Conservation (phyloP, 257 asterid species). For the Penstemon davidsonii region DNA sequence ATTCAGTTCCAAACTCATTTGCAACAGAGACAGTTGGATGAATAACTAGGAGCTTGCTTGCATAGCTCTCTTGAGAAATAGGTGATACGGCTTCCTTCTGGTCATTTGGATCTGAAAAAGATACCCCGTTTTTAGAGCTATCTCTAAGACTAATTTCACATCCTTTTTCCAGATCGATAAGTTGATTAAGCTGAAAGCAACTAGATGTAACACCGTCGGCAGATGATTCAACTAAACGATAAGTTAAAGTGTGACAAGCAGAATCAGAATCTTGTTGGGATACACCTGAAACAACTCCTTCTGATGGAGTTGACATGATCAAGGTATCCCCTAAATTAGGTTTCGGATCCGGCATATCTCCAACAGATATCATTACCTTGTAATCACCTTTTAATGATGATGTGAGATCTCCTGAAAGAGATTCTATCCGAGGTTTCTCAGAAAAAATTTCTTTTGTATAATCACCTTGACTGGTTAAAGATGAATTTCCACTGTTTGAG, state of each 20-base stretch:
- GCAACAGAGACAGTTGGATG: constrained; percentile 42
- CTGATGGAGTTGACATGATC: constrained; percentile 42
- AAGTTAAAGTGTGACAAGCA: constrained; percentile 39
- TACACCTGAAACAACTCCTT: constrained; percentile 41
- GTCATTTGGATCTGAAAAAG: constrained; percentile 46
- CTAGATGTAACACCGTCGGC: constrained; percentile 57
- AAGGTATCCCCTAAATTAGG: constrained; percentile 38
- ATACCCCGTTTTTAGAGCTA: constrained; percentile 36
- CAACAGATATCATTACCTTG: constrained; percentile 38
- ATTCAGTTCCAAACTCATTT: constrained; percentile 39
- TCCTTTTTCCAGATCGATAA: constrained; percentile 33
- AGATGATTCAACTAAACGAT: constrained; percentile 77
- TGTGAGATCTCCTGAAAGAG: constrained; percentile 35
- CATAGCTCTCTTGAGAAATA: constrained; percentile 85
- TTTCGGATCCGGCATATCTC: constrained; percentile 42
- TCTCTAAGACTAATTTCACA: constrained; percentile 40
- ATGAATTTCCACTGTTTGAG: constrained; percentile 57
- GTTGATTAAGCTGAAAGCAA: constrained; percentile 49
- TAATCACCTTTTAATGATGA: constrained; percentile 32
- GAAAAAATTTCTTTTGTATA: constrained; percentile 36
- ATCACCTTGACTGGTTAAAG: constrained; percentile 49
- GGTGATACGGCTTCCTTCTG: constrained; percentile 66
- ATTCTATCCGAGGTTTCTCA: constrained; percentile 33
- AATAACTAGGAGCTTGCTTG: constrained; percentile 57
- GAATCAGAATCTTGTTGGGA: constrained; percentile 38